phyloP scores from a whole-genome alignment of 2,329 filamentous ascomycete species.

The Penicillium polonicum region DNA sequence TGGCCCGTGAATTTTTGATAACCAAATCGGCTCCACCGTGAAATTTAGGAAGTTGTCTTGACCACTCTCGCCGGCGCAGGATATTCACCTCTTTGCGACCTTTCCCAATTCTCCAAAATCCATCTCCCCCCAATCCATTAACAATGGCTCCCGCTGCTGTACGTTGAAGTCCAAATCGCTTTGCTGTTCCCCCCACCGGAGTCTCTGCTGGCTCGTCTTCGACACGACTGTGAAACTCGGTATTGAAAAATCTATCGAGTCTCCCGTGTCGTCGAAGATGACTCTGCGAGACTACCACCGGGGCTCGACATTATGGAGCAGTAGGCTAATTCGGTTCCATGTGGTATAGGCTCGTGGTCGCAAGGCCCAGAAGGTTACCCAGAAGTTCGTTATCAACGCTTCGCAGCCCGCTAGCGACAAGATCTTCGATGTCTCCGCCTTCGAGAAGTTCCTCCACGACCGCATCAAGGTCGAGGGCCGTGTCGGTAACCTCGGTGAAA shows the following conservation, averaged over 20 bases:
- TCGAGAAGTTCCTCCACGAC: conserved; percentile 99
- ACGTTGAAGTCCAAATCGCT: conserved; percentile 71
- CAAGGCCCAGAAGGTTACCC: conserved; percentile 51
- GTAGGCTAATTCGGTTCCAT: conserved; percentile 84
- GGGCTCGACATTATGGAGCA: conserved; percentile 57
- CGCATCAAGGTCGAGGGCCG: conserved; percentile 98
- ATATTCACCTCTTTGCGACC: conserved; percentile 84
- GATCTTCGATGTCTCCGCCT: conserved; percentile 98
- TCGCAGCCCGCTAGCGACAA: conserved; percentile 98
- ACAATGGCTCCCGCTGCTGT: conserved; percentile 86
- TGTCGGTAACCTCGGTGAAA: conserved; percentile 95
- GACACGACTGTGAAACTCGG: conserved; percentile 1
- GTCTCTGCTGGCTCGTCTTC: conserved; percentile 19
- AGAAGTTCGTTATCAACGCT: conserved; percentile 96
- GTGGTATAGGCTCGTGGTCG: conserved; percentile 46
- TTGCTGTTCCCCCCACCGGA: conserved; percentile 76
- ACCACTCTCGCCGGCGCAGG: conserved; percentile 64
- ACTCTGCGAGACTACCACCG: conserved; percentile 11
- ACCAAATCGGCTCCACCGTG: conserved; percentile 28
- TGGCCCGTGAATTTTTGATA: conserved; percentile 17
- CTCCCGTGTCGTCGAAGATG: not conserved
- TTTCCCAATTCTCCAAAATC: conserved; percentile 36
- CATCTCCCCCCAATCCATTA: conserved; percentile 42
- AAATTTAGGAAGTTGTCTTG: conserved; percentile 28
- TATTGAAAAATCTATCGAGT: conserved; percentile 27